Percentiles rank a stretch among this genome's conserved stretches.
Evolutionary conservation across 352 stramenopile genomes (phyloP).

Genomic region (Hyaloperonospora arabidopsidis): DNA sequence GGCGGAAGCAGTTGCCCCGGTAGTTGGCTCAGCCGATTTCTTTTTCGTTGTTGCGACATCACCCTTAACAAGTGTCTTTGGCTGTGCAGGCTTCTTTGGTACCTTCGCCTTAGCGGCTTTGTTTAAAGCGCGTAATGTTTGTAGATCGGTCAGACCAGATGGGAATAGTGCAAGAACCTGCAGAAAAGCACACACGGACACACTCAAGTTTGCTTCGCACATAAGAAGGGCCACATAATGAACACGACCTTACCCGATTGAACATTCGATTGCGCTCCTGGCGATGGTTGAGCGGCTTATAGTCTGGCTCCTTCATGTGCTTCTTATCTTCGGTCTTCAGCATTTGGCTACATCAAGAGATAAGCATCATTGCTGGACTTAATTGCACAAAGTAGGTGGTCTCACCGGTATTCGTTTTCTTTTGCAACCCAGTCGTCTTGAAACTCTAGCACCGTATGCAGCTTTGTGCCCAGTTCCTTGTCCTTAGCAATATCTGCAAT

Average conservation of each 20-base stretch:
- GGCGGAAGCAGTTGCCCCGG: slow-evolving; percentile 6
- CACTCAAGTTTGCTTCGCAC: neutral
- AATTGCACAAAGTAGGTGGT: neutral
- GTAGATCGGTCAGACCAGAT: slow-evolving; percentile 54
- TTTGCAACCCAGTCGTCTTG: slow-evolving; percentile 79
- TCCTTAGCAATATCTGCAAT: slow-evolving; percentile 48
- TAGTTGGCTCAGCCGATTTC: slow-evolving; percentile 26
- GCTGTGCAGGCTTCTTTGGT: slow-evolving; percentile 34
- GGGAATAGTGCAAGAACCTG: slow-evolving; percentile 59
- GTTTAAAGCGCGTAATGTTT: slow-evolving; percentile 57
- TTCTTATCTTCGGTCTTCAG: slow-evolving; percentile 88
- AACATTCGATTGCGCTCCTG: slow-evolving; percentile 84
- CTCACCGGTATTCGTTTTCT: slow-evolving; percentile 75
- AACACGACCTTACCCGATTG: slow-evolving; percentile 41
- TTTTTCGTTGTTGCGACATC: slow-evolving; percentile 31
- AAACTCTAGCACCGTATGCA: slow-evolving; percentile 43
- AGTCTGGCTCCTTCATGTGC: slow-evolving; percentile 67
- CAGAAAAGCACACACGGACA: slow-evolving; percentile 1
- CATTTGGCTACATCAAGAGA: slow-evolving; percentile 54
- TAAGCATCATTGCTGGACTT: neutral
- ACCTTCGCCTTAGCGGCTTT: slow-evolving; percentile 57
- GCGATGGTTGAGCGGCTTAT: slow-evolving; percentile 56
- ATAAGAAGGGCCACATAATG: neutral
- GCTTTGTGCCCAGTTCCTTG: slow-evolving; percentile 37
- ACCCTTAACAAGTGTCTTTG: slow-evolving; percentile 25